These are phyloP conservation scores for Sclerotinia minor DNA, from an alignment of 2,329 filamentous ascomycete species.

Conservation along the genomic window DNA sequence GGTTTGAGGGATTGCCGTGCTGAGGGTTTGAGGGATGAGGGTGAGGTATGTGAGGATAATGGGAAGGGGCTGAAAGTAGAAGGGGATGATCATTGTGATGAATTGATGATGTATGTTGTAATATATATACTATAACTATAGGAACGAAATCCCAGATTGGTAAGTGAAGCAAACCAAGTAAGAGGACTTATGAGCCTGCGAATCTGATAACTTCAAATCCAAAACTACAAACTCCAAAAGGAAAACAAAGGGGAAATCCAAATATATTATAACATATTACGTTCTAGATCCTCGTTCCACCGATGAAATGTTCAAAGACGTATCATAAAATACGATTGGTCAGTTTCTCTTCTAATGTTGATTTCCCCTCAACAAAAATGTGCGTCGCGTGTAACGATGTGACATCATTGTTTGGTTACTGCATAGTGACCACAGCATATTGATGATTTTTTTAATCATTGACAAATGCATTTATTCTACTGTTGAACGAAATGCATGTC, in stretches of 20 bases:
- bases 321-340: too few relatives aligned
- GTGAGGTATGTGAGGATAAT: background rate
- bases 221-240: background rate
- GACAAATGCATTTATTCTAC: background rate
- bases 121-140: background rate
- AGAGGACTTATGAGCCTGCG: background rate
- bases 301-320: too few relatives aligned
- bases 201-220: background rate
- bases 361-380: background rate
- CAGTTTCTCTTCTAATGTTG: too few relatives aligned
- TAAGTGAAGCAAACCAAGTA: background rate
- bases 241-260: too few relatives aligned
- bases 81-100: background rate
- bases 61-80: background rate
- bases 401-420: background rate
- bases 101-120: background rate
- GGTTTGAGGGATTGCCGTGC: background rate
- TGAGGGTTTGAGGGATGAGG: background rate
- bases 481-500: background rate
- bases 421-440: background rate
- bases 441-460: background rate
- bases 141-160: background rate
- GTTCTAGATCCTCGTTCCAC: too few relatives aligned
- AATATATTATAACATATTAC: too few relatives aligned
- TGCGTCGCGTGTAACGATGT: background rate